These are phyloP conservation scores for Leccinum incarnatum DNA, from an alignment of 768 basidiomycete species.

Conservation along the genomic window DNA sequence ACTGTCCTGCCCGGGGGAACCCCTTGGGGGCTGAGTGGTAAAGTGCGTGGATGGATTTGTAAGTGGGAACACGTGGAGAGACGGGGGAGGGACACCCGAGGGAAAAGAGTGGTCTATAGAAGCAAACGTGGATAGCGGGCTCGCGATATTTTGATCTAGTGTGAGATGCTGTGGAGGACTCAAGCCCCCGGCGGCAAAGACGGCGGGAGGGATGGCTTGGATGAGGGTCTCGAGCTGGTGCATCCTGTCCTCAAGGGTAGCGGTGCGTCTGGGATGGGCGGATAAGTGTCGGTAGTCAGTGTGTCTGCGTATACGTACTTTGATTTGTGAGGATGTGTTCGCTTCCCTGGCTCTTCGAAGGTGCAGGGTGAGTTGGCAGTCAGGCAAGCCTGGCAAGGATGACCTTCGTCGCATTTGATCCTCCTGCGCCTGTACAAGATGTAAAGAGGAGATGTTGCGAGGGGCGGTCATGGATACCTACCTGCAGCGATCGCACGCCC, in stretches of 20 bases:
- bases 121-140: constrained; percentile 39
- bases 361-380: constrained; percentile 80
- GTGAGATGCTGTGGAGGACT: constrained; percentile 35
- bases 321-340: constrained; percentile 84
- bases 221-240: constrained; percentile 83
- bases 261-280: constrained; percentile 53
- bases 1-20: constrained; percentile 46
- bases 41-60: constrained; percentile 82
- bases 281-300: constrained; percentile 7
- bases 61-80: constrained; percentile 73
- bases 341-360: constrained; percentile 84
- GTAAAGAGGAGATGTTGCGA: background rate
- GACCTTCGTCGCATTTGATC: constrained; percentile 88
- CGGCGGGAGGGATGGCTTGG: constrained; percentile 78
- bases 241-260: constrained; percentile 86
- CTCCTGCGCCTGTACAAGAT: constrained; percentile 57
- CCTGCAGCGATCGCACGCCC: constrained; percentile 91
- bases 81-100: constrained; percentile 73
- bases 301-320: constrained; percentile 51
- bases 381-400: constrained; percentile 86
- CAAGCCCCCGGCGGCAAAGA: constrained; percentile 62
- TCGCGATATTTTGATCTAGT: constrained; percentile 30
- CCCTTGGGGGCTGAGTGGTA: constrained; percentile 42
- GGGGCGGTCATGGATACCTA: constrained; percentile 39
- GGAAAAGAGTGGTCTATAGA: constrained; percentile 41